Percentiles rank a stretch among this genome's conserved stretches.
Conservation (phyloP, 2,329 filamentous ascomycete genomes). For the Dothistroma pini region DNA sequence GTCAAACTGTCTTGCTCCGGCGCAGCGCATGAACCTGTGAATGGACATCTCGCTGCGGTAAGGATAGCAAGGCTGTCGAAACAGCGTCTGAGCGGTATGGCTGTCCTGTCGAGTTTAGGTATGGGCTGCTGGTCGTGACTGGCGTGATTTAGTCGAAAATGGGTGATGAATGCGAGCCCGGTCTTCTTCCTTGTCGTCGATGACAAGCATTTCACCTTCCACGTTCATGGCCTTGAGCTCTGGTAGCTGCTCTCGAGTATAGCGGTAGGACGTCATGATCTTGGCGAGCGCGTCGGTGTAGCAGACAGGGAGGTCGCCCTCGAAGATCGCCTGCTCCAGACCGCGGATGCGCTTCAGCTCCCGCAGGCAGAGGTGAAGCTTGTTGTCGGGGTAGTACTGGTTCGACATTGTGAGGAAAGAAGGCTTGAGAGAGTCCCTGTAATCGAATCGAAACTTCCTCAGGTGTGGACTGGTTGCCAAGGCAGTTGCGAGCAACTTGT, state of each 20-base stretch:
- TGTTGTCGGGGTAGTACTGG: conserved; percentile 25
- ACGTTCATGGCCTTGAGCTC: conserved; percentile 11
- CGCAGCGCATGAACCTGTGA: neutral
- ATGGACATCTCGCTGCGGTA: neutral
- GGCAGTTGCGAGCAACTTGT: conserved; percentile 12
- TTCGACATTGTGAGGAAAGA: conserved; percentile 10
- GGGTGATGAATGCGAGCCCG: neutral
- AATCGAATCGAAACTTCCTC: conserved; percentile 22
- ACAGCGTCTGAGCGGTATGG: neutral
- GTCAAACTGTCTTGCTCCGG: neutral
- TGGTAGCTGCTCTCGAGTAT: conserved; percentile 9
- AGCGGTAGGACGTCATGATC: conserved; percentile 19
- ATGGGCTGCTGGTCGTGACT: neutral
- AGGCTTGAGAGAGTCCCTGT: conserved; percentile 22
- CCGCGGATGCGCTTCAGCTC: conserved; percentile 22
- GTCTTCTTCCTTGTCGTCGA: conserved; percentile 13
- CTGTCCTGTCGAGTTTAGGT: neutral
- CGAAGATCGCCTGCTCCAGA: conserved; percentile 23
- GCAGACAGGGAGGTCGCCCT: conserved; percentile 26
- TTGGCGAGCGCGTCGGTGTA: conserved; percentile 20
- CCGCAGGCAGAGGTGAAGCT: conserved; percentile 22
- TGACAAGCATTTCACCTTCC: conserved; percentile 5
- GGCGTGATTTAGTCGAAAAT: neutral
- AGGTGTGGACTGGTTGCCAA: conserved; percentile 17
- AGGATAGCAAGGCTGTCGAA: neutral